phyloP scores from a whole-genome alignment of 208 protist genomes.

The Plasmodiophora brassicae region DNA sequence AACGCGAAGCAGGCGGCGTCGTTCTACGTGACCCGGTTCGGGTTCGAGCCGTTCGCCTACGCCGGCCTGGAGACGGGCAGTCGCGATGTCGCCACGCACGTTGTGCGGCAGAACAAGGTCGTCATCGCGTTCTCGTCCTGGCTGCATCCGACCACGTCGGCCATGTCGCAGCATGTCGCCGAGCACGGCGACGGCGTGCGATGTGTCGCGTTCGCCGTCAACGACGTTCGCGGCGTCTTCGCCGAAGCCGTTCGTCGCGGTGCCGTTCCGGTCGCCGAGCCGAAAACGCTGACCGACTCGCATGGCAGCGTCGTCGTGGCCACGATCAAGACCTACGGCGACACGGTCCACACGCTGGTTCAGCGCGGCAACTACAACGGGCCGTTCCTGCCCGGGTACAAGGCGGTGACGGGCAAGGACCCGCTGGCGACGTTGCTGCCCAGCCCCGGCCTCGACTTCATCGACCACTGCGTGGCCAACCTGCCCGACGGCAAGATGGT shows the following conservation, averaged over 20 bases:
- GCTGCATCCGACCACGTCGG: slow-evolving; percentile 57
- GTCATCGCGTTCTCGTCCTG: slow-evolving; percentile 65
- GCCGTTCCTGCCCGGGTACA: slow-evolving; percentile 65
- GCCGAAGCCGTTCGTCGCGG: slow-evolving; percentile 49
- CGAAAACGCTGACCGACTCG: slow-evolving; percentile 58
- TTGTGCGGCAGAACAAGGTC: slow-evolving; percentile 56
- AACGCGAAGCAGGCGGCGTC: slow-evolving; percentile 67
- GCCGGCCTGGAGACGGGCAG: slow-evolving; percentile 63
- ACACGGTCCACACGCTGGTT: slow-evolving; percentile 72
- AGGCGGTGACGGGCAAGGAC: slow-evolving; percentile 31
- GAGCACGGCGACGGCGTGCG: slow-evolving; percentile 69
- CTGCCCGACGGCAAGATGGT: slow-evolving; percentile 68
- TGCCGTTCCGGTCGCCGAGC: slow-evolving; percentile 59
- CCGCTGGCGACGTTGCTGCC: slow-evolving; percentile 30
- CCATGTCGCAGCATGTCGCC: slow-evolving; percentile 54
- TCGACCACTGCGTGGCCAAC: slow-evolving; percentile 75
- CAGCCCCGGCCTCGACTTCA: slow-evolving; percentile 43
- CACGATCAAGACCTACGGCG: slow-evolving; percentile 60
- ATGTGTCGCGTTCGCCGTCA: slow-evolving; percentile 66
- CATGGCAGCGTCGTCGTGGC: slow-evolving; percentile 62
- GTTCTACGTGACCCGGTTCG: slow-evolving; percentile 63
- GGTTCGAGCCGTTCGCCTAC: slow-evolving; percentile 63
- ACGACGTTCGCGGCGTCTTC: slow-evolving; percentile 61
- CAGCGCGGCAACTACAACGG: slow-evolving; percentile 62
- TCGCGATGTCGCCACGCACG: slow-evolving; percentile 60